Evolutionary conservation across 2,329 filamentous ascomycete species (phyloP), one percentile per base, ranked within the genome.

Genomic region (Daldinia sp.): DNA sequence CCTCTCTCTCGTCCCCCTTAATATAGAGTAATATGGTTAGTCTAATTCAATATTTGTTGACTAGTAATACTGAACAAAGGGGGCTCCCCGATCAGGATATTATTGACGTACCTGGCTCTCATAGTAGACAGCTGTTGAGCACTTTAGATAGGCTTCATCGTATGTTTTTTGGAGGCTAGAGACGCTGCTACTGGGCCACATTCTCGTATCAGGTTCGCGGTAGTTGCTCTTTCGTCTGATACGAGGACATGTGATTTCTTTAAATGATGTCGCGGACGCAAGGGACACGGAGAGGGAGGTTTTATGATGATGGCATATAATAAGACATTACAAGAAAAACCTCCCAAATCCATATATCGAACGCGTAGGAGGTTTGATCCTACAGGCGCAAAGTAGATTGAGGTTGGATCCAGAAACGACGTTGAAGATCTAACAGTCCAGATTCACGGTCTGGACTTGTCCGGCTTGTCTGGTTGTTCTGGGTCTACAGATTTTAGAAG

Each of bases 101-200:
- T 35, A 2, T n/a, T 39, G 10, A 63, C 74, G 61, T 82, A 97
- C 94, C 88, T 97, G 92, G 79, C 91, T 89, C 83, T 99, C 96
- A 80, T 97, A 98, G 82, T 97, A 98, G 60, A 97, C 93, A 42
- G 95, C 95, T 1, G 94, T 98, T 13, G 94, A 98, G 82, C 94
- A 98, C 78, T 92, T 94, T 75, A 98, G 83, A 82, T 97, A 98
- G 81, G 92, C 94, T 81, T 98, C 94, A 83, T 98, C 95, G 82
- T 98, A 98, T 63, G 94, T 97, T 87, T 97, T 98, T 83, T 98
- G 95, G 80, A 98, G 89, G 70, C 90, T 89, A 81, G 92, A 89
- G 78, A 90, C 86, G 70, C 80, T 81, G 77, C 81, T 85, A 78
- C 81, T 86, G 75, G 82, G 83, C 79, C 85, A 84, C 86, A 88